Percentiles rank a stretch among this genome's conserved stretches.
phyloP scores from a whole-genome alignment of 2,329 filamentous ascomycete genomes.

The Penicillium sp. region DNA sequence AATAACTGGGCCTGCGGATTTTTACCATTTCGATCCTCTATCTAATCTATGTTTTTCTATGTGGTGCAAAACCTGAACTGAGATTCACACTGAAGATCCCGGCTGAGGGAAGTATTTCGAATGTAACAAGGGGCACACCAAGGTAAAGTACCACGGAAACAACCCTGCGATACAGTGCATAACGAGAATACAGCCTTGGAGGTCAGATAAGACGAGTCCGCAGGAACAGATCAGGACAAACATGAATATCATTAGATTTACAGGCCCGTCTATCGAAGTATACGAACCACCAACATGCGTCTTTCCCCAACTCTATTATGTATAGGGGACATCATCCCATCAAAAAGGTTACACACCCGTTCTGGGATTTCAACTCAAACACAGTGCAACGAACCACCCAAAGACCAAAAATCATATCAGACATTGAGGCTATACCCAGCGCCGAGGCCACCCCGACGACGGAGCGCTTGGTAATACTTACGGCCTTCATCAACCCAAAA shows the following conservation, averaged over 20 bases:
- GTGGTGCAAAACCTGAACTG: too few species aligned
- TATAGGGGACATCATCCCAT: constrained; percentile 18
- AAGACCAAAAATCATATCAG: constrained; percentile 19
- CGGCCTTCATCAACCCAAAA: constrained; percentile 93
- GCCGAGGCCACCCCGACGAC: constrained; percentile 34
- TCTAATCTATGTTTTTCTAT: too few species aligned
- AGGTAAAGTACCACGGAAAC: background rate
- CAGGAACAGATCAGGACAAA: background rate
- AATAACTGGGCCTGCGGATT: background rate
- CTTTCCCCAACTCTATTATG: constrained; percentile 15
- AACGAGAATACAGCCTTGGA: background rate
- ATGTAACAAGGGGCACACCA: too few species aligned
- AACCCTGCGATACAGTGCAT: background rate
- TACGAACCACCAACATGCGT: background rate
- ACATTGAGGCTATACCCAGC: constrained; percentile 45
- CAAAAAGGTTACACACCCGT: constrained; percentile 12
- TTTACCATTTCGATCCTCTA: too few species aligned
- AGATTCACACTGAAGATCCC: too few species aligned
- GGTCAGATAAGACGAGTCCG: background rate
- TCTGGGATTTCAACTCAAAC: background rate
- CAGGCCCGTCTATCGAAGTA: background rate
- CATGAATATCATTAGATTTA: background rate
- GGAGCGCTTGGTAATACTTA: constrained; percentile 60
- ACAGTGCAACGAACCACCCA: background rate
- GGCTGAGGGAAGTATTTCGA: too few species aligned